Evolutionary conservation across 495 filamentous ascomycete species (phyloP), one percentile per base, ranked within the genome.

Genomic region (Talaromyces adpressus): DNA sequence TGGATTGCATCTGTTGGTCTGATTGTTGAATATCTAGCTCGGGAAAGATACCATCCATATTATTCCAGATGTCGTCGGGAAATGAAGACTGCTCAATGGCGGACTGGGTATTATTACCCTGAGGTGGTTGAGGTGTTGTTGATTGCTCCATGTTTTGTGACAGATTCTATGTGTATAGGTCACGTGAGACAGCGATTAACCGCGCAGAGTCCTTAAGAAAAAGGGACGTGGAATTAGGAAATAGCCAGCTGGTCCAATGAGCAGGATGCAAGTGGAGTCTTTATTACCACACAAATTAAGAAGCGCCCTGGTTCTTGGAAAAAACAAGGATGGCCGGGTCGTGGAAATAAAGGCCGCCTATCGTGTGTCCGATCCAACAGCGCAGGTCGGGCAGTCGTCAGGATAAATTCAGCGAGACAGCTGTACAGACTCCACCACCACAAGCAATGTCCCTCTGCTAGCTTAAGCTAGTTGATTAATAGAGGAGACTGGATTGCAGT

Each of bases 61-160:
- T 71, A 62, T 69, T 71, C 78, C 78, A 80, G 61, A 75, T 78
- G 25, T 75, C 78, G 1, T 72, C 60, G 23, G 71, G 66, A 12
- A 75, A 62, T 23, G 69, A 63, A 16, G 61, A 64, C 36, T 72
- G 67, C 18, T 69, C 64, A 54, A 72, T 68, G 54, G 70, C 60
- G n/a, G 67, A 65, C 36, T 72, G 60, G 67, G 69, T 71, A 78
- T 69, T 23, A 71, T 57, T 60, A 63, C 71, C 72, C 58, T 74
- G 73, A 51, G 71, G 64, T 34, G 73, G 67, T 25, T 25, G 16
- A 12, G 14, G 1, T 22, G 56, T 18, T 11, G 56, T 36, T 32
- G 74, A 71, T 68, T 75, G 78, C 66, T 80, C 78, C 78, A 80
- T 80, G 57, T 61, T 73, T 73, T 56, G 62, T 52, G 49, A 32